phyloP scores from a whole-genome alignment of 2,329 filamentous ascomycete species.

The Diaporthe velutina region DNA sequence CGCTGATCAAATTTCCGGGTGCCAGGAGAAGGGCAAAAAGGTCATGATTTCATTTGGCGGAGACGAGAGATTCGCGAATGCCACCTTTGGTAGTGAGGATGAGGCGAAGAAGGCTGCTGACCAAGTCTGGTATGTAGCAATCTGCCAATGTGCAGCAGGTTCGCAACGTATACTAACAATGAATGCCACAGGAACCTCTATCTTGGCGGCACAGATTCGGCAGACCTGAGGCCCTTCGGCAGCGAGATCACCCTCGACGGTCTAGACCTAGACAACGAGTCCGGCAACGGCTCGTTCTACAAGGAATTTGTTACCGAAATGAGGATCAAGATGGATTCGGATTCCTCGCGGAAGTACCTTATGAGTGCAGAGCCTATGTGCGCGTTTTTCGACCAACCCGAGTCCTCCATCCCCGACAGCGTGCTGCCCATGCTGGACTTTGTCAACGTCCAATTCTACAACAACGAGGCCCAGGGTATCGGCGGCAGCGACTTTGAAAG shows the following conservation, averaged over 20 bases:
- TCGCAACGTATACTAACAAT: not conserved
- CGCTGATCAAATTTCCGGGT: slow-evolving; percentile 27
- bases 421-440: slow-evolving; percentile 30
- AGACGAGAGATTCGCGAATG: slow-evolving; percentile 3
- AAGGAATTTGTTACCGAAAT: slow-evolving; percentile 29
- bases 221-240: slow-evolving; percentile 33
- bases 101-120: slow-evolving; percentile 33
- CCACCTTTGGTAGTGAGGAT: not conserved
- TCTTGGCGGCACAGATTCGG: slow-evolving; percentile 29
- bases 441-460: slow-evolving; percentile 37
- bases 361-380: slow-evolving; percentile 33
- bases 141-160: not conserved
- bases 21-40: slow-evolving; percentile 28
- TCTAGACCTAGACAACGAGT: slow-evolving; percentile 34
- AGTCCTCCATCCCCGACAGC: slow-evolving; percentile 26
- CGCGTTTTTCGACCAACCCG: not conserved
- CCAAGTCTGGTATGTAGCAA: slow-evolving; percentile 35
- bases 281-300: slow-evolving; percentile 17
- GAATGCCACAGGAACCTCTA: slow-evolving; percentile 21
- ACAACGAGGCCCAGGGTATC: slow-evolving; percentile 27
- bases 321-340: slow-evolving; percentile 13
- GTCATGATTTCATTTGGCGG: slow-evolving; percentile 38
- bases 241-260: slow-evolving; percentile 30
- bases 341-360: slow-evolving; percentile 21
- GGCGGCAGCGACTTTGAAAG: slow-evolving; percentile 24